phyloP scores from a whole-genome alignment of 2,329 filamentous ascomycete species.

The Colletotrichum cereale region DNA sequence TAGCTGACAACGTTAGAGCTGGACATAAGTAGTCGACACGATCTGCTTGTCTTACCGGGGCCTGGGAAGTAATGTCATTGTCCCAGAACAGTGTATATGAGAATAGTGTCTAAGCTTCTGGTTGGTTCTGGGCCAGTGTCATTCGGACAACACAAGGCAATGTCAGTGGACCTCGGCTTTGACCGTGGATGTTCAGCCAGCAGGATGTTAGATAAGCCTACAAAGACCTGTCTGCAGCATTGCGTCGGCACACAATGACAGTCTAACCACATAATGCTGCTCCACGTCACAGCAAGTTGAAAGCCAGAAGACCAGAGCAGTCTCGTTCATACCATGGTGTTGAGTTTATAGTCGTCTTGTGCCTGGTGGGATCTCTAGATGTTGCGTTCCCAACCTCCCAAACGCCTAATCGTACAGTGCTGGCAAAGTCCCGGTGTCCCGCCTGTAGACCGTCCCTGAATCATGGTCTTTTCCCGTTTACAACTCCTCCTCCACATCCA shows the following conservation, averaged over 20 bases:
- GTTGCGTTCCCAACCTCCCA: constrained; percentile 40
- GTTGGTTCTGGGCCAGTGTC: constrained; percentile 8
- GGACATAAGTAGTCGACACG: background rate
- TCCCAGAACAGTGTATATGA: background rate
- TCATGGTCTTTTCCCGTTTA: constrained; percentile 36
- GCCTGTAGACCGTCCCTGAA: constrained; percentile 36
- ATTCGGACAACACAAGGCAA: background rate
- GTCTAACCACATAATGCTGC: background rate
- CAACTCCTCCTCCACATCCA: constrained; percentile 77
- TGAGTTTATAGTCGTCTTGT: constrained; percentile 36
- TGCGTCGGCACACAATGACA: background rate
- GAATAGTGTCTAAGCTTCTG: background rate
- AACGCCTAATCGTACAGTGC: constrained; percentile 47
- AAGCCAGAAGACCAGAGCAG: background rate
- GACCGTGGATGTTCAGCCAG: background rate
- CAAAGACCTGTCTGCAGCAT: constrained; percentile 14
- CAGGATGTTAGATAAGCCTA: background rate
- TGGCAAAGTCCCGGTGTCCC: constrained; percentile 41
- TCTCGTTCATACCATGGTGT: background rate
- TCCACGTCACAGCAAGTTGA: background rate
- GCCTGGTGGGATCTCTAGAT: constrained; percentile 39
- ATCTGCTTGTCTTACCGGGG: background rate
- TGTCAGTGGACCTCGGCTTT: background rate
- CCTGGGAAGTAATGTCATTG: background rate
- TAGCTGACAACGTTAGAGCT: too few relatives aligned